phyloP scores from a whole-genome alignment of 2,329 filamentous ascomycete species.

The Penicillium freii region DNA sequence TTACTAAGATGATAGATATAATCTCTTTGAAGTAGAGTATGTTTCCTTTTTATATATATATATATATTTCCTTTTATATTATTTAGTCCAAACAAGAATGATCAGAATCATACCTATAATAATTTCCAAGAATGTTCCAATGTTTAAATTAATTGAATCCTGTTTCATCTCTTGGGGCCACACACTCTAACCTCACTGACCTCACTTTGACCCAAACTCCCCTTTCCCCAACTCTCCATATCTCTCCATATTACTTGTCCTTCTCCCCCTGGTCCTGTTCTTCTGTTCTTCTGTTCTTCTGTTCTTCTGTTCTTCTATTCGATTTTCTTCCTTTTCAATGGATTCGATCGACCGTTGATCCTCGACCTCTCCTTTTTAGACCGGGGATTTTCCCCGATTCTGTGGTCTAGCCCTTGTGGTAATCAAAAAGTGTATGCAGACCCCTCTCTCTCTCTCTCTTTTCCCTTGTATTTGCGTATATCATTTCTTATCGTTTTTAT shows the following conservation, averaged over 20 bases:
- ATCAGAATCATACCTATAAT: not conserved
- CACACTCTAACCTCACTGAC: constrained; percentile 7
- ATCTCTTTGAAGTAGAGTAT: not conserved
- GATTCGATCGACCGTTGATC: constrained; percentile 8
- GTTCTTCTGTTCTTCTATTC: not conserved
- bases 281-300: too few relatives aligned
- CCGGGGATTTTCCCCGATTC: not conserved
- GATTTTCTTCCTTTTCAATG: not conserved
- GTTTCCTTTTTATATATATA: not conserved
- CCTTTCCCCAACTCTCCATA: not conserved
- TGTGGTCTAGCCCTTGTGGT: not conserved
- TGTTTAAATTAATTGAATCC: not conserved
- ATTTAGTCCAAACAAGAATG: not conserved
- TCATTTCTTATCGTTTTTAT: not conserved
- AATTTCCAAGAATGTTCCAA: not conserved
- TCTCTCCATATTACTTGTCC: not conserved
- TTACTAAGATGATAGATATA: not conserved
- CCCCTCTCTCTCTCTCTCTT: constrained; percentile 1
- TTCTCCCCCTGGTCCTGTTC: not conserved
- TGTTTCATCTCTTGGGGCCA: constrained; percentile 9
- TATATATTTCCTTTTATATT: not conserved
- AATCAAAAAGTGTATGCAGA: constrained; percentile 1
- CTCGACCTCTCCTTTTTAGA: not conserved
- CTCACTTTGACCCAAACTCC: not conserved
- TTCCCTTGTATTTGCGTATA: not conserved